phyloP scores from a whole-genome alignment of 108 stramenopile species.

The Nitzschia sp. region DNA sequence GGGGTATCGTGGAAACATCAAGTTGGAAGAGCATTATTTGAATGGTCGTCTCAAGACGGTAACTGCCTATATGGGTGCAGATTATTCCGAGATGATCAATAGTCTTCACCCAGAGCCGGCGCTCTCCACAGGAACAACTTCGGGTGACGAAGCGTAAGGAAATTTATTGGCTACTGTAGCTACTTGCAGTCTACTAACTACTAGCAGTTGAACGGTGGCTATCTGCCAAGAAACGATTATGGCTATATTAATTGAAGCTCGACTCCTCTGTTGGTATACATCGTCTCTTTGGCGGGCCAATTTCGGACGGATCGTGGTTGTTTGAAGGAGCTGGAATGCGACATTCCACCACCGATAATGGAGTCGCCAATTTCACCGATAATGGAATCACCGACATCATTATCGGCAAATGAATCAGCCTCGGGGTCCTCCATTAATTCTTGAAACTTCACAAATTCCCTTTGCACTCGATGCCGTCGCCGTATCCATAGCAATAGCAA shows the following conservation, averaged over 20 bases:
- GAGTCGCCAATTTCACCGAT: too few species aligned
- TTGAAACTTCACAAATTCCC: conserved; percentile 6
- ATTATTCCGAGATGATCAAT: conserved; percentile 36
- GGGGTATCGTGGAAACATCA: conserved; percentile 79
- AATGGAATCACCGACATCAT: too few species aligned
- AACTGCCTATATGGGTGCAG: conserved; percentile 81
- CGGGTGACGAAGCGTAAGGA: conserved; percentile 8
- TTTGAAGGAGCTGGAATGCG: too few species aligned
- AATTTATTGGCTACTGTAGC: too few species aligned
- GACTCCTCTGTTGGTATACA: background rate
- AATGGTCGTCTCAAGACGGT: conserved; percentile 89
- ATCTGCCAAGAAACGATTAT: too few species aligned
- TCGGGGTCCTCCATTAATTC: background rate
- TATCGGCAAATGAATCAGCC: too few species aligned
- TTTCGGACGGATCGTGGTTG: background rate
- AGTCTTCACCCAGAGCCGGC: background rate
- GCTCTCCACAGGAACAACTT: background rate
- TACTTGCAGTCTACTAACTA: too few species aligned
- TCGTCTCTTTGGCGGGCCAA: too few species aligned
- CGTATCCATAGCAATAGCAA: background rate
- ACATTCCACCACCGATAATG: too few species aligned
- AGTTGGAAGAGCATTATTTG: conserved; percentile 85
- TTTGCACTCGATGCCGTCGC: background rate
- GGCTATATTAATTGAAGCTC: background rate
- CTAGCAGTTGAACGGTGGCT: too few species aligned